These are phyloP conservation scores for Chytriomyces sp. DNA, from an alignment of 192 early-diverging fungal species.

Conservation along the genomic window DNA sequence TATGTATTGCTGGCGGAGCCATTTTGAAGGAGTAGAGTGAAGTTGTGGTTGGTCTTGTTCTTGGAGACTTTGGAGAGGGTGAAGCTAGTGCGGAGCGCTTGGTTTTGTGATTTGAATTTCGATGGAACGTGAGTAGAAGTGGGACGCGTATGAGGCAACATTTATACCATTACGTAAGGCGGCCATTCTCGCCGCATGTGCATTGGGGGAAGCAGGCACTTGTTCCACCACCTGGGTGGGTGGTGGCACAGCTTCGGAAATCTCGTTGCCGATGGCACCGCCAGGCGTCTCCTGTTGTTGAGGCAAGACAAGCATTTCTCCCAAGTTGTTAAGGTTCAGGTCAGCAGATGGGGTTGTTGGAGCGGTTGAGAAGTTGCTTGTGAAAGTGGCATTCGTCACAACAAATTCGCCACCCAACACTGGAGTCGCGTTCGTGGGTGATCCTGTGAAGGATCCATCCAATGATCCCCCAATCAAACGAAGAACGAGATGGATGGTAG, in stretches of 20 bases:
- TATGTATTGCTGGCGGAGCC: no score
- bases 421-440: background rate
- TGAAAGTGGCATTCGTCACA: background rate
- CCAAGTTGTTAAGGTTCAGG: no score
- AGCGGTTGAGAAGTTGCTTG: background rate
- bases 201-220: background rate
- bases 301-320: background rate
- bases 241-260: no score
- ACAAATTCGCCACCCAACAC: background rate
- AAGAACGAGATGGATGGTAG: slow-evolving; percentile 95
- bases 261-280: background rate
- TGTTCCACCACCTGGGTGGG: no score
- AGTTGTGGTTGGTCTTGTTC: background rate
- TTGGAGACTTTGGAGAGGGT: background rate
- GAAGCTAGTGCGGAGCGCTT: background rate
- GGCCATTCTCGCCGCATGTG: background rate
- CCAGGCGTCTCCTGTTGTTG: background rate
- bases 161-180: background rate
- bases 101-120: background rate
- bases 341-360: background rate
- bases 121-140: background rate
- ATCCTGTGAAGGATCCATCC: background rate
- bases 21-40: background rate
- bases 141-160: no score
- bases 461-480: slow-evolving; percentile 90